These are phyloP conservation scores for Diaporthe sp. DNA, from an alignment of 2,329 filamentous ascomycete species.

Conservation along the genomic window DNA sequence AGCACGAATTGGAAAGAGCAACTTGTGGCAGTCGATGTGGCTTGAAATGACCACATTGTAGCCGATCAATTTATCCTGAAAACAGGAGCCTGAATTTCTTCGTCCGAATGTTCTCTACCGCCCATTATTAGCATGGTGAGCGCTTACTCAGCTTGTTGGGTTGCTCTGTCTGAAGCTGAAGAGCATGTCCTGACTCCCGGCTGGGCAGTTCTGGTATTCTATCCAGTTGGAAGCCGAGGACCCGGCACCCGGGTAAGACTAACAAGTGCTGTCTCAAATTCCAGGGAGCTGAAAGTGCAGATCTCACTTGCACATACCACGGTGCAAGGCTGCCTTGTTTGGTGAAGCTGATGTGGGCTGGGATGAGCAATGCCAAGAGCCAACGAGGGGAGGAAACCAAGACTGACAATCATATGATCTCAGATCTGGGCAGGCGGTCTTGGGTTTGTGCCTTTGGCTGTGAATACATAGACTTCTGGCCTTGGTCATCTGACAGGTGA, in stretches of 20 bases:
- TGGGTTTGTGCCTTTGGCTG: background rate
- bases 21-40: background rate
- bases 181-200: background rate
- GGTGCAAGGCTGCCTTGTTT: conserved; percentile 5
- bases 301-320: background rate
- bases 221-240: background rate
- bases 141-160: background rate
- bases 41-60: background rate
- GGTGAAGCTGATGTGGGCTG: background rate
- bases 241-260: background rate
- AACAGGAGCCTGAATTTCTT: background rate
- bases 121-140: background rate
- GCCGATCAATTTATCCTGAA: background rate
- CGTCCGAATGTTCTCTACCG: background rate
- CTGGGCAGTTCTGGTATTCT: no score
- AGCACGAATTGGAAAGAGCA: background rate
- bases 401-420: conserved; percentile 3
- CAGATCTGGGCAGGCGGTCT: background rate
- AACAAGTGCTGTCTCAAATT: background rate
- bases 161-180: background rate
- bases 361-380: conserved; percentile 22
- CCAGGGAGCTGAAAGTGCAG: conserved; percentile 9
- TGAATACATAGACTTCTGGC: background rate
- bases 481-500: background rate
- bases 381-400: background rate